These are phyloP conservation scores for Hanseniaspora gamundiae DNA, from an alignment of 1,139 yeast species.

Conservation along the genomic window DNA sequence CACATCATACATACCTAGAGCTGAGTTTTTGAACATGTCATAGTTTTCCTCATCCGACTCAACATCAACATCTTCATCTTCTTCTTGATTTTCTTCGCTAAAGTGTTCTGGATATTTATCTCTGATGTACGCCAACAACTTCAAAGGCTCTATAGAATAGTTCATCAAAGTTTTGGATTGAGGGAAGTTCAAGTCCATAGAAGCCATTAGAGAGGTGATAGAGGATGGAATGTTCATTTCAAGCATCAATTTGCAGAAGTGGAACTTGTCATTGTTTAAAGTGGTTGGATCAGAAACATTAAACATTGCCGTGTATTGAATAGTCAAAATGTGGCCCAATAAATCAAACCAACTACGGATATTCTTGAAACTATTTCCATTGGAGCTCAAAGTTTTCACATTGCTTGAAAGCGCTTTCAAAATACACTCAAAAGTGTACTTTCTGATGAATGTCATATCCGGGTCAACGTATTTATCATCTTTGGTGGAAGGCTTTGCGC, in stretches of 20 bases:
- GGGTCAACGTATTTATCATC: conserved; percentile 44
- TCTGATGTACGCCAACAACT: conserved; percentile 50
- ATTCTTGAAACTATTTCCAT: conserved; percentile 15
- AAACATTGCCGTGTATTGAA: conserved; percentile 50
- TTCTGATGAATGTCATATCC: conserved; percentile 60
- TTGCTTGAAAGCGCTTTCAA: conserved; percentile 27
- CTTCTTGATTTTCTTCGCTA: conserved; percentile 44
- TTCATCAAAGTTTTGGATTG: conserved; percentile 46
- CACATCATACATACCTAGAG: conserved; percentile 88
- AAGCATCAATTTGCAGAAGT: conserved; percentile 48
- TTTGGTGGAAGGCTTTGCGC: conserved; percentile 14
- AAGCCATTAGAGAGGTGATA: conserved; percentile 46
- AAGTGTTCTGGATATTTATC: conserved; percentile 46
- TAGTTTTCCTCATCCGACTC: conserved; percentile 42
- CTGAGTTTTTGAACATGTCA: conserved; percentile 68
- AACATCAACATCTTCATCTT: conserved; percentile 52
- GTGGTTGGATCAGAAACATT: conserved; percentile 42
- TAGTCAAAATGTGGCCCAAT: conserved; percentile 24
- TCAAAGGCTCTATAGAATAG: conserved; percentile 47
- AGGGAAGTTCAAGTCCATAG: conserved; percentile 62
- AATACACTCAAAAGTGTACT: conserved; percentile 61
- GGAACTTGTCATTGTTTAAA: conserved; percentile 44
- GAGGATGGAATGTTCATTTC: conserved; percentile 54
- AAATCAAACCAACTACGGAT: conserved; percentile 23
- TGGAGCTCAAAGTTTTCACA: background rate